phyloP scores from a whole-genome alignment of 345 rosid genomes.

The Rubroshorea leprosula region DNA sequence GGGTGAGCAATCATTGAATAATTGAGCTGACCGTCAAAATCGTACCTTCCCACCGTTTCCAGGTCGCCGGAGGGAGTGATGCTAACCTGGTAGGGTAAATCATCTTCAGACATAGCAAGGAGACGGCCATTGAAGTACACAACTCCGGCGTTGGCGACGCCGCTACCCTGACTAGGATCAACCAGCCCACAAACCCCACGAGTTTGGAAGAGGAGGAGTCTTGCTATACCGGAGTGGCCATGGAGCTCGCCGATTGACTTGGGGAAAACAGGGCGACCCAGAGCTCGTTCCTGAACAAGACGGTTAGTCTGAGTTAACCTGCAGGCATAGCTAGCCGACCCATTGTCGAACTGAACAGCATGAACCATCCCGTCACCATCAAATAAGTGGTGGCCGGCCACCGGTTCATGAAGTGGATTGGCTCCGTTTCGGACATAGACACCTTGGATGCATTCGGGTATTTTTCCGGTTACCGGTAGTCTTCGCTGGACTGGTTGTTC shows the following conservation, averaged over 20 bases:
- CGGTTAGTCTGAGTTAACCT: conserved; percentile 45
- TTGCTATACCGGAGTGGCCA: conserved; percentile 48
- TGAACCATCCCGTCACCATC: not conserved
- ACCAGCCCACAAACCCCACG: conserved; percentile 37
- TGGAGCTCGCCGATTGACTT: conserved; percentile 57
- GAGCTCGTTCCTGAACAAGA: conserved; percentile 33
- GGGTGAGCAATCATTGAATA: conserved; percentile 60
- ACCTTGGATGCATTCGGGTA: not conserved
- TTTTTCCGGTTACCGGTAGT: not conserved
- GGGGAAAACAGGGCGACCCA: conserved; percentile 45
- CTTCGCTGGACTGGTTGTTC: not conserved
- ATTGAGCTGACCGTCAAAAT: conserved; percentile 33
- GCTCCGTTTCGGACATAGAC: not conserved
- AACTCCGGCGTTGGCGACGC: conserved; percentile 52
- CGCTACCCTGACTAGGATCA: conserved; percentile 39
- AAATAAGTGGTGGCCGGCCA: not conserved
- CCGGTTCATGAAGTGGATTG: not conserved
- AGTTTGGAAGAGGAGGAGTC: conserved; percentile 41
- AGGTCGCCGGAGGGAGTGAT: conserved; percentile 38
- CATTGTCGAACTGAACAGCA: not conserved
- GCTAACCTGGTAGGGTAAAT: conserved; percentile 44
- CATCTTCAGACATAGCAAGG: conserved; percentile 58
- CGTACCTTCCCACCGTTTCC: conserved; percentile 34
- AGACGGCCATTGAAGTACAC: conserved; percentile 41
- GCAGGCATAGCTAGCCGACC: conserved; percentile 12